Conservation (phyloP, 768 basidiomycete species). For the Collybia mongolica region DNA sequence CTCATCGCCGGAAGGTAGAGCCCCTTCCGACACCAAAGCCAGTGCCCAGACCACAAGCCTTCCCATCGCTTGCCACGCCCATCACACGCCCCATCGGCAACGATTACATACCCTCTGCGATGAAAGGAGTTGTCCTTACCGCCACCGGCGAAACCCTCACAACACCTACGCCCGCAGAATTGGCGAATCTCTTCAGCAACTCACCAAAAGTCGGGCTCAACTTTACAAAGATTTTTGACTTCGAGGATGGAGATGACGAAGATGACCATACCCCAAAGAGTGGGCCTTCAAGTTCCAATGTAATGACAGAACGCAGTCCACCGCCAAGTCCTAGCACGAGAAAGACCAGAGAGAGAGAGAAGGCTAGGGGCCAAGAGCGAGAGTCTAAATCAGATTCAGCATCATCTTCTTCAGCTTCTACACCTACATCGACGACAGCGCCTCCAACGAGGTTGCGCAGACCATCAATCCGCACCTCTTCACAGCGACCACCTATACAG, state of each 20-base stretch:
- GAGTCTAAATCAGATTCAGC: constrained; percentile 16
- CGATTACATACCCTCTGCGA: constrained; percentile 48
- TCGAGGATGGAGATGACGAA: constrained; percentile 42
- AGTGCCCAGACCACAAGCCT: constrained; percentile 14
- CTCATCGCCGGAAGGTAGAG: constrained; percentile 18
- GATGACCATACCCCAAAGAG: constrained; percentile 21
- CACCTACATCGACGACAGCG: constrained; percentile 14
- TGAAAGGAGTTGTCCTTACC: constrained; percentile 80
- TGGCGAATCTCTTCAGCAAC: constrained; percentile 63
- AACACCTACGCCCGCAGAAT: constrained; percentile 68
- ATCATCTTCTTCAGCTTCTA: constrained; percentile 19
- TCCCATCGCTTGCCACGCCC: constrained; percentile 52
- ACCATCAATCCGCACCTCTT: constrained; percentile 52
- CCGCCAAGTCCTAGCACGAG: constrained; percentile 49
- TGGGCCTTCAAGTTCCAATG: constrained; percentile 20
- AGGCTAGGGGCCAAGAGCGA: constrained; percentile 16
- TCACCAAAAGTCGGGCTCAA: constrained; percentile 73
- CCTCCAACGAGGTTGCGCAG: constrained; percentile 52
- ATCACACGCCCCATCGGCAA: constrained; percentile 34
- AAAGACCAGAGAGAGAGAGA: constrained; percentile 34
- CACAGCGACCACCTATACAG: constrained; percentile 26
- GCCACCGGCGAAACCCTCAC: constrained; percentile 71
- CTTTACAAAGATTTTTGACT: constrained; percentile 79
- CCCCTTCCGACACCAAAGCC: constrained; percentile 24
- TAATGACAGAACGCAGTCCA: constrained; percentile 28